Percentiles rank a stretch among this genome's conserved stretches.
Conservation (phyloP, 352 stramenopile species). For the Pseudoperonospora humuli region DNA sequence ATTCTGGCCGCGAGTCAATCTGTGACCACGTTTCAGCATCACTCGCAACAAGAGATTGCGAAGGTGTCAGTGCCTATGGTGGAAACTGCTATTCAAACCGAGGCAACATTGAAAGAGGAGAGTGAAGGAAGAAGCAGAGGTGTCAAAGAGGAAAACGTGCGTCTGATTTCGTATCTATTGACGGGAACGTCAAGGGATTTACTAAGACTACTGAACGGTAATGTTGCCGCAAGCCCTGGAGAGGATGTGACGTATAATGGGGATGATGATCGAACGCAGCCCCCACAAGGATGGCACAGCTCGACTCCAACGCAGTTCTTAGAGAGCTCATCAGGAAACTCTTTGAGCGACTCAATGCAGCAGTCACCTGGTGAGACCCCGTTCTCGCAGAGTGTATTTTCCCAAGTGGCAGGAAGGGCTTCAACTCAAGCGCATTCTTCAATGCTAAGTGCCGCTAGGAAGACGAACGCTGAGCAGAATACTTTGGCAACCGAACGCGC, state of each 20-base stretch:
- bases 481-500: constrained; percentile 28
- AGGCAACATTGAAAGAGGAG: constrained; percentile 3
- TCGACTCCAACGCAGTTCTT: constrained; percentile 16
- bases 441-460: constrained; percentile 25
- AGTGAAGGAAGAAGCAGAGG: background rate
- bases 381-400: constrained; percentile 57
- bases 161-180: constrained; percentile 36
- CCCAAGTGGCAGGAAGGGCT: constrained; percentile 33
- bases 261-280: constrained; percentile 12
- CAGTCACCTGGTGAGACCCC: constrained; percentile 10
- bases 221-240: background rate
- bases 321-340: constrained; percentile 15
- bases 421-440: constrained; percentile 32
- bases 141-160: constrained; percentile 29
- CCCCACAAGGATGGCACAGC: constrained; percentile 10
- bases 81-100: constrained; percentile 36
- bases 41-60: constrained; percentile 11
- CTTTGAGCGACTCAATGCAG: constrained; percentile 21
- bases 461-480: constrained; percentile 28
- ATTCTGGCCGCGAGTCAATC: constrained; percentile 47
- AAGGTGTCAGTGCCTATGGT: constrained; percentile 10
- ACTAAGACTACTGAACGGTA: constrained; percentile 24
- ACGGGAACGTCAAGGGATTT: constrained; percentile 25
- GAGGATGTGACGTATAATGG: background rate
- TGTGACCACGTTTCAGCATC: constrained; percentile 16